phyloP scores from a whole-genome alignment of 768 basidiomycete genomes.

The Leccinum imitatum region DNA sequence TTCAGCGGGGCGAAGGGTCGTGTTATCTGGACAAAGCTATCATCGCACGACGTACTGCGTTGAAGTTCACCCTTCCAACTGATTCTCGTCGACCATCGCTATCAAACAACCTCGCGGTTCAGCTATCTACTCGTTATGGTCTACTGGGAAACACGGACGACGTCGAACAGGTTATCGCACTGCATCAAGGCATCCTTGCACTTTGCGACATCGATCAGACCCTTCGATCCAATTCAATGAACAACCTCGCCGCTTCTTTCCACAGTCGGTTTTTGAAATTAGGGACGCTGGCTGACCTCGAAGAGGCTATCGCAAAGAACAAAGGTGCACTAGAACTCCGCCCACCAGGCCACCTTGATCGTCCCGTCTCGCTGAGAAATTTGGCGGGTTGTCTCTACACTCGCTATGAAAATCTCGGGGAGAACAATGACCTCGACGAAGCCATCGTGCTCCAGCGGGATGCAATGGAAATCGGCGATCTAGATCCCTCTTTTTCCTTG shows the following conservation, averaged over 20 bases:
- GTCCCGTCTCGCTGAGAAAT: background rate
- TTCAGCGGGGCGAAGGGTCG: background rate
- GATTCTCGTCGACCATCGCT: background rate
- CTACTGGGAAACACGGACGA: background rate
- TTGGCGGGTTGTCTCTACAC: background rate
- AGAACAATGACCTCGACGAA: constrained; percentile 18
- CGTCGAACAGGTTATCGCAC: background rate
- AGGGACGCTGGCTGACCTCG: background rate
- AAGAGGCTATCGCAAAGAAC: background rate
- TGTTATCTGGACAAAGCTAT: constrained; percentile 25
- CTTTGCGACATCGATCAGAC: background rate
- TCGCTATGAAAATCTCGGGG: background rate
- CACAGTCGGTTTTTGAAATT: background rate
- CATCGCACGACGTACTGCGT: constrained; percentile 1
- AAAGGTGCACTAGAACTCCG: background rate
- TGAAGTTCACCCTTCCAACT: background rate
- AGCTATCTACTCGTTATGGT: background rate
- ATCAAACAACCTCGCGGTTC: background rate
- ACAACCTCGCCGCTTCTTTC: constrained; percentile 1
- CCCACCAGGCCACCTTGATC: background rate
- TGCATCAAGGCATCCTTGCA: background rate
- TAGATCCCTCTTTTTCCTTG: constrained; percentile 6
- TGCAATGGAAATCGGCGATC: constrained; percentile 10
- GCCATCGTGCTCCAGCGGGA: constrained; percentile 10
- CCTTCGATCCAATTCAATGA: background rate